Evolutionary conservation across 345 rosid species (phyloP).

Genomic region (Euphorbia pulcherrima): DNA sequence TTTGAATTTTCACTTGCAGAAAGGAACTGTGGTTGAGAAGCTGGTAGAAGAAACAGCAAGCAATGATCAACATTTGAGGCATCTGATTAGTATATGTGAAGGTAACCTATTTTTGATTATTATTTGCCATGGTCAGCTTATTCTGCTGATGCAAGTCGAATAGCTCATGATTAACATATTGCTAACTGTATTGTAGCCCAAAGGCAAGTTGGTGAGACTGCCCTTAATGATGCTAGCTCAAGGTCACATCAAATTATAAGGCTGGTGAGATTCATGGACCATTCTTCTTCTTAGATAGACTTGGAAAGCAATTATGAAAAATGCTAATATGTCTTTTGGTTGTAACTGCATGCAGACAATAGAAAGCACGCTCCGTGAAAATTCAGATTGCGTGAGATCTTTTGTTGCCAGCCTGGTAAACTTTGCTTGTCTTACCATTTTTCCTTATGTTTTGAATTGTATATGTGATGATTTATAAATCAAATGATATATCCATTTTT

Average conservation of each 20-base stretch:
- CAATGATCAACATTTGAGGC: conserved; percentile 73
- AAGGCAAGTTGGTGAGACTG: conserved; percentile 99
- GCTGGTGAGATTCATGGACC: conserved; percentile 52
- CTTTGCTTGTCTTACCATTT: no score
- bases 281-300: background rate
- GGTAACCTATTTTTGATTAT: conserved; percentile 41
- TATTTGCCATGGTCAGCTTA: background rate
- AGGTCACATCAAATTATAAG: conserved; percentile 97
- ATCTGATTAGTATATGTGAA: conserved; percentile 84
- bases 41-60: conserved; percentile 85
- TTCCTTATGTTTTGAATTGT: no score
- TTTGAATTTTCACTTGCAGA: conserved; percentile 45
- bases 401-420: conserved; percentile 93
- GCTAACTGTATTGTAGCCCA: conserved; percentile 55
- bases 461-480: background rate
- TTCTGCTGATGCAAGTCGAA: background rate
- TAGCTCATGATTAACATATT: conserved; percentile 19
- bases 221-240: conserved; percentile 92
- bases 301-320: background rate
- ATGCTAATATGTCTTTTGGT: conserved; percentile 25
- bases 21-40: conserved; percentile 98
- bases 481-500: conserved; percentile 20
- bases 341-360: conserved; percentile 65
- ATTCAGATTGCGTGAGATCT: conserved; percentile 91
- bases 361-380: conserved; percentile 88